Conservation (phyloP, 306 rosid genomes). For the Ceratonia siliqua region DNA sequence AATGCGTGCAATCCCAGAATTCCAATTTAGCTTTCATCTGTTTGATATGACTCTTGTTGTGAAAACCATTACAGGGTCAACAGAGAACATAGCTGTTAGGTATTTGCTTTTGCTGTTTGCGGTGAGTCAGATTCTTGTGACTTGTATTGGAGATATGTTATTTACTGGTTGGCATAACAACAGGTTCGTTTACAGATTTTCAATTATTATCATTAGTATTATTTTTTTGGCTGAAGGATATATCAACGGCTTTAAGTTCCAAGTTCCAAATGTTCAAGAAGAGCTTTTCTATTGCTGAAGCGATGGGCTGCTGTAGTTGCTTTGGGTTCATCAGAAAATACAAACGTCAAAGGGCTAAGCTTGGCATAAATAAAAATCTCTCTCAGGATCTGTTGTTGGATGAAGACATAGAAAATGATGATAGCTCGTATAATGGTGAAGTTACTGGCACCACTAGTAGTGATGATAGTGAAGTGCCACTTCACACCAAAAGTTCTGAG, state of each 20-base stretch:
- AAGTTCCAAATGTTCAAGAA: conserved; percentile 60
- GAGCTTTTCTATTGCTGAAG: conserved; percentile 48
- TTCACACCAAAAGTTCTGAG: conserved; percentile 67
- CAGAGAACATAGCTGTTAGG: conserved; percentile 16
- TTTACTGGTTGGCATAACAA: conserved; percentile 27
- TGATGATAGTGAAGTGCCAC: conserved; percentile 57
- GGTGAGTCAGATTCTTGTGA: conserved; percentile 1
- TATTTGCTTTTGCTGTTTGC: conserved; percentile 13
- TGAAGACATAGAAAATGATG: conserved; percentile 69
- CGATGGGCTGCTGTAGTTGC: conserved; percentile 88
- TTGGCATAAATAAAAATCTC: conserved; percentile 43
- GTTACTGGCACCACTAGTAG: conserved; percentile 46
- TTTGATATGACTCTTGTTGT: not conserved
- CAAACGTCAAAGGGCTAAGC: conserved; percentile 39
- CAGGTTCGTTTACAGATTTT: conserved; percentile 43
- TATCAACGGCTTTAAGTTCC: conserved; percentile 34
- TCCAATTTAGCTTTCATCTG: not conserved
- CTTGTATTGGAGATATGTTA: not conserved
- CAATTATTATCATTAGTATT: not conserved
- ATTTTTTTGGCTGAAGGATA: conserved; percentile 44
- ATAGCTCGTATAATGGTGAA: conserved; percentile 56
- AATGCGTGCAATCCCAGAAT: not conserved
- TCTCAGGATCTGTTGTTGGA: conserved; percentile 64
- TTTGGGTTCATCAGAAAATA: conserved; percentile 67
- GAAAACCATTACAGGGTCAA: not conserved